Base-by-base conservation (phyloP, 1,284 basidiomycete species). In the Ceratobasidium sp. region DNA sequence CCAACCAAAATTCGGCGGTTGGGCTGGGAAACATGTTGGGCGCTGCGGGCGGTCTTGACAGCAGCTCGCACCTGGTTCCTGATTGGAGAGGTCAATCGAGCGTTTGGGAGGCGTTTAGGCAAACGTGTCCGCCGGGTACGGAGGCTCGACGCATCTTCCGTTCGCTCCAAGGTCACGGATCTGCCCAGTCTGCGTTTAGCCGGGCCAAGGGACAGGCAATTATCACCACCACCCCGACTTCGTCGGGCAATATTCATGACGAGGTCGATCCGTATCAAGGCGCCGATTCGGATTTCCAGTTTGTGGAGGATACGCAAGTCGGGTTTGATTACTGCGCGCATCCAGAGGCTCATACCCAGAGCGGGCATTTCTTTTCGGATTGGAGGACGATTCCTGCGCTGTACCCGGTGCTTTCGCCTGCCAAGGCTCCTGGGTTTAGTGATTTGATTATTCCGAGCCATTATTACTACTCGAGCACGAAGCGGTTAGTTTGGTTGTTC, bases 351-450 rank as follows among this genome's bases (percentile, higher is more conserved):
- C 94, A 92, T 77, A 90, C 91, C 78, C 85, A 86, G 52, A 95
- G 97, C 79, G 94, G 95, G 8, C 94, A 94, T 79, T 97, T 97
- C 81, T 98, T 97, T 86, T 93, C 92, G 21, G 96, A 98, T 80
- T 97, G 93, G 91, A 85, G 96, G 21, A 93, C 91, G 0, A 90
- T 96, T 72, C 87, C 92, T 14, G 87, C 88, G 0, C 84, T 96
- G 18, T 96, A 93, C 80, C 96, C 96, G 3, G 87, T 98, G 65
- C 92, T 98, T 80, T 96, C 93, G 2, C 95, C 96, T 0, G 92
- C 93, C 0, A 93, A 92, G 78, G 88, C 90, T 0, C 82, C 83
- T 32, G 96, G 96, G 0, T 98, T 91, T 79, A 83, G 88, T 73
- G 96, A 98, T 79, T 94, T 98, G 75, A 84, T 92, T 67, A 95